Conservation (phyloP, 345 rosid species). For the Lagerstroemia speciosa region DNA sequence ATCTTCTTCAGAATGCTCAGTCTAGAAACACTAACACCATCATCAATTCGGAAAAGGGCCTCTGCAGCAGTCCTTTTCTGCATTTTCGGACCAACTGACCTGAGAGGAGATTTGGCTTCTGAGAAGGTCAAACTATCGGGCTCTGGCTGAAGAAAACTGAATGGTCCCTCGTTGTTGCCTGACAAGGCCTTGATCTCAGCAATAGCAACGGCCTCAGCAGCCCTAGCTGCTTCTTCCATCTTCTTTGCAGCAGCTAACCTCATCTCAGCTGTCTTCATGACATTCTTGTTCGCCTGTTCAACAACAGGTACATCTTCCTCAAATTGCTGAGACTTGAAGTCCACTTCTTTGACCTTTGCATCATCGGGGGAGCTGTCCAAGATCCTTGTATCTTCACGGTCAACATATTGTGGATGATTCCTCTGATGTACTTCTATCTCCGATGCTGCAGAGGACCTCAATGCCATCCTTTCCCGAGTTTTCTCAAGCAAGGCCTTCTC, state of each 20-base stretch:
- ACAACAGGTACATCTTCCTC: constrained; percentile 1
- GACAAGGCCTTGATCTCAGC: constrained; percentile 60
- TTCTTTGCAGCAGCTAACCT: constrained; percentile 84
- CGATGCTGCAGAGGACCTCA: constrained; percentile 46
- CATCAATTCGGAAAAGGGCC: constrained; percentile 16
- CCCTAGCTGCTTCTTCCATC: constrained; percentile 98
- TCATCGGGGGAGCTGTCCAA: not conserved
- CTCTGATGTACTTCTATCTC: constrained; percentile 32
- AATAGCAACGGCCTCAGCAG: constrained; percentile 85
- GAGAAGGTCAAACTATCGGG: constrained; percentile 25
- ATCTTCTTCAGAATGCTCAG: constrained; percentile 47
- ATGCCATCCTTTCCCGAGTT: constrained; percentile 51
- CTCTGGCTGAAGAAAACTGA: constrained; percentile 50
- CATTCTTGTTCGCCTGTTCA: not conserved
- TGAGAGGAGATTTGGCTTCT: constrained; percentile 29
- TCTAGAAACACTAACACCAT: constrained; percentile 29
- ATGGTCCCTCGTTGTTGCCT: constrained; percentile 20
- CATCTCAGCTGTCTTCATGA: constrained; percentile 65
- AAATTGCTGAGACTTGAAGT: not conserved
- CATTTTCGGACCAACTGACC: constrained; percentile 19
- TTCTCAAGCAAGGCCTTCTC: constrained; percentile 63
- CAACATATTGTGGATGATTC: not conserved
- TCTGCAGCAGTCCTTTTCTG: constrained; percentile 16
- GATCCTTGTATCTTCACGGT: not conserved
- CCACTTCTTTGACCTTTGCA: constrained; percentile 24